phyloP scores from a whole-genome alignment of 2,329 filamentous ascomycete species.

The Stagonosporopsis cucurbitacearum region DNA sequence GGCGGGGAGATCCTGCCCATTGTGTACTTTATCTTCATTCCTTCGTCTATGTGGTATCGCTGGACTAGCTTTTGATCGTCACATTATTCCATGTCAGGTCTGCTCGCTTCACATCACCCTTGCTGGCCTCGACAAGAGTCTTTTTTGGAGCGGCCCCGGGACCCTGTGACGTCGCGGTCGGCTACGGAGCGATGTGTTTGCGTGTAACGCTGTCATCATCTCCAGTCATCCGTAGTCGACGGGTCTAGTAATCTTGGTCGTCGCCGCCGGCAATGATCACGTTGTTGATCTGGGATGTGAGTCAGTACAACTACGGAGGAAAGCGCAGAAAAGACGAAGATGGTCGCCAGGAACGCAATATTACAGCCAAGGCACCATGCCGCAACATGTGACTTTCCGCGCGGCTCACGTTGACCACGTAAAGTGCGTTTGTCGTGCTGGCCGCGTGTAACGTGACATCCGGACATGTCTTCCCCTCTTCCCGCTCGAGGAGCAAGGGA shows the following conservation, averaged over 20 bases:
- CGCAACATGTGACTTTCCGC: constrained; percentile 6
- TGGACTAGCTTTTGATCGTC: constrained; percentile 17
- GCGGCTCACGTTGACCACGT: constrained; percentile 19
- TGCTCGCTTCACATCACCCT: not conserved
- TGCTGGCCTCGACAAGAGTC: constrained; percentile 1
- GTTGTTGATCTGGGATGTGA: constrained; percentile 71
- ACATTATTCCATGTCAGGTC: constrained; percentile 6
- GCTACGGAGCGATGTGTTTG: not conserved
- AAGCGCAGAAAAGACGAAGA: constrained; percentile 1
- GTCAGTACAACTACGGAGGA: constrained; percentile 23
- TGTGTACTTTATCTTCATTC: constrained; percentile 19
- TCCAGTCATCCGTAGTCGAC: not conserved
- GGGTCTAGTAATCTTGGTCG: constrained; percentile 78
- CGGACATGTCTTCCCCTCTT: constrained; percentile 27
- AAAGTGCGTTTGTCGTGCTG: constrained; percentile 18
- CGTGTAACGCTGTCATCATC: constrained; percentile 1
- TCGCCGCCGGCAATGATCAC: constrained; percentile 90
- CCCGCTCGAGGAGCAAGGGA: constrained; percentile 26
- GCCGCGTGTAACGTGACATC: constrained; percentile 28
- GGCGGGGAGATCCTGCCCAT: not conserved
- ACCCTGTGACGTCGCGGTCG: constrained; percentile 1
- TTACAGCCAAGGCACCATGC: not conserved
- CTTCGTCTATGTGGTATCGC: constrained; percentile 24
- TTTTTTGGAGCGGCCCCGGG: not conserved
- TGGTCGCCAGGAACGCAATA: constrained; percentile 1